phyloP scores from a whole-genome alignment of 495 filamentous ascomycete species.

The Elasticomyces elasticus region DNA sequence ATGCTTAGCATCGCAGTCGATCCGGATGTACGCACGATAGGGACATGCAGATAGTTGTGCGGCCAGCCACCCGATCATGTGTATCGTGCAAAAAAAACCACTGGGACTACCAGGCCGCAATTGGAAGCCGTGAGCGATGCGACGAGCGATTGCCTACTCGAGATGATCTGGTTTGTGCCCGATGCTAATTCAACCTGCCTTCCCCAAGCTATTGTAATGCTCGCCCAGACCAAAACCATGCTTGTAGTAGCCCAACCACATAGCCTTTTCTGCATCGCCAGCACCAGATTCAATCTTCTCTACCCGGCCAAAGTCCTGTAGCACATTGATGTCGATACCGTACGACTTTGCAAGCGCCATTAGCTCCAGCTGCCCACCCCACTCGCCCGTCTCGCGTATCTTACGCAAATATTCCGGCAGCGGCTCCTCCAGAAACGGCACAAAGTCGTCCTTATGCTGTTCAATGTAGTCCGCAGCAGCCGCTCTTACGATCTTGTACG shows the following conservation, averaged over 20 bases:
- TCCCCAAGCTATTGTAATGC: conserved; percentile 86
- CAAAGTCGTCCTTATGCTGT: conserved; percentile 51
- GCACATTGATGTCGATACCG: conserved; percentile 68
- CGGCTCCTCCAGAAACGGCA: conserved; percentile 71
- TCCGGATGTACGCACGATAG: no score
- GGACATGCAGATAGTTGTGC: no score
- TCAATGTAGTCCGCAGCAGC: conserved; percentile 52
- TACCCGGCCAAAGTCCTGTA: conserved; percentile 69
- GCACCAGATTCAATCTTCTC: conserved; percentile 58
- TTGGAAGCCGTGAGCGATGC: no score
- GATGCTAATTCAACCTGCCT: conserved; percentile 33
- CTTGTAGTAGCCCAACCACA: conserved; percentile 93
- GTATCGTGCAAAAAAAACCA: no score
- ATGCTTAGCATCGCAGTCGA: no score
- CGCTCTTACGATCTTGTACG: conserved; percentile 45
- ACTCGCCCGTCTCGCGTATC: conserved; percentile 84
- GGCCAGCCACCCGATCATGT: no score
- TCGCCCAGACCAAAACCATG: conserved; percentile 88
- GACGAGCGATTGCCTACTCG: no score
- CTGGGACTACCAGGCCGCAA: no score
- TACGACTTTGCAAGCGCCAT: conserved; percentile 76
- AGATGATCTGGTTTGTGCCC: no score
- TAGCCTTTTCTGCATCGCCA: conserved; percentile 37
- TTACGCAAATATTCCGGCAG: conserved; percentile 62
- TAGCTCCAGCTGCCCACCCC: conserved; percentile 90